These are phyloP conservation scores for Globisporangium abappressorium DNA, from an alignment of 352 stramenopile genomes.

Conservation along the genomic window DNA sequence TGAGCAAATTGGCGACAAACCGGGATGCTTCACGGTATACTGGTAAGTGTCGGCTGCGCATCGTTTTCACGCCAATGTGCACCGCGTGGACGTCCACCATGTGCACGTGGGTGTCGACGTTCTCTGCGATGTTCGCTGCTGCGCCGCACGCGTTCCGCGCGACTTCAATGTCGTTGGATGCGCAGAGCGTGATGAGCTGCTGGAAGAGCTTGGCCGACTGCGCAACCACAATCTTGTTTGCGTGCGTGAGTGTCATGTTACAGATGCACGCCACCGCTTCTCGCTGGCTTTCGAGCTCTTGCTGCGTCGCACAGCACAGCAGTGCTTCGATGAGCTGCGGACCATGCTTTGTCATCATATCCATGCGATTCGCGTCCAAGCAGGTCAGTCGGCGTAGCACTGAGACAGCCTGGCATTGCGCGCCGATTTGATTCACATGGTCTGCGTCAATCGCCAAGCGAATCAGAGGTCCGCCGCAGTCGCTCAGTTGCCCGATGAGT, in stretches of 20 bases:
- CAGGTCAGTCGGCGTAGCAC: constrained; percentile 84
- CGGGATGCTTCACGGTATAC: constrained; percentile 92
- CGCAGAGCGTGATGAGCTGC: constrained; percentile 70
- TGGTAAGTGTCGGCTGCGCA: constrained; percentile 85
- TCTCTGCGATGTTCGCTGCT: constrained; percentile 90
- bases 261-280: constrained; percentile 89
- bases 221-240: constrained; percentile 79
- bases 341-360: constrained; percentile 64
- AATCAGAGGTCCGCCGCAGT: constrained; percentile 50
- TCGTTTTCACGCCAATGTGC: constrained; percentile 85
- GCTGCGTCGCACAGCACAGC: constrained; percentile 33
- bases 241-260: constrained; percentile 72
- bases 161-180: constrained; percentile 88
- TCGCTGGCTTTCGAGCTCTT: constrained; percentile 85
- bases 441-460: constrained; percentile 57
- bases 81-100: constrained; percentile 88
- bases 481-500: constrained; percentile 50
- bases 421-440: constrained; percentile 37
- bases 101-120: constrained; percentile 72
- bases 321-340: constrained; percentile 59
- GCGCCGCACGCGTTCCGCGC: constrained; percentile 90
- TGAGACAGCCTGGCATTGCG: constrained; percentile 89
- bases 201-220: constrained; percentile 41
- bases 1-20: constrained; percentile 89
- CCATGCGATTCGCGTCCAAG: constrained; percentile 80